Percentiles rank a stretch among this genome's conserved stretches.
phyloP scores from a whole-genome alignment of 2,329 filamentous ascomycete species.

The Rutstroemia sp. region DNA sequence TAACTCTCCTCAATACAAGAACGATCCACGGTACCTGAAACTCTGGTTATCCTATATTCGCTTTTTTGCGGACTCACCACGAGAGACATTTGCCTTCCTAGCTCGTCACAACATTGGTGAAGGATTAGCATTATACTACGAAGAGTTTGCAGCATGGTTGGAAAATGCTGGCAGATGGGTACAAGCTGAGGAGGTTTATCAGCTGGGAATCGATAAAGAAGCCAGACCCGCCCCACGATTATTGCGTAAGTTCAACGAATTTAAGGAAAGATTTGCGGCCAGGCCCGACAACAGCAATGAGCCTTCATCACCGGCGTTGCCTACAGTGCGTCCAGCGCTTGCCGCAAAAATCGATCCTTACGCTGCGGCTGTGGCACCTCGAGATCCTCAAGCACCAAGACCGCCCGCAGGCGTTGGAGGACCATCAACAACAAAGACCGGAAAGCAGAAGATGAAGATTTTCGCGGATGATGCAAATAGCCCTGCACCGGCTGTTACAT shows the following conservation, averaged over 20 bases:
- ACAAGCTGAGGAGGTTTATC: slow-evolving; percentile 92
- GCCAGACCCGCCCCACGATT: slow-evolving; percentile 76
- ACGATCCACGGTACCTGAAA: slow-evolving; percentile 88
- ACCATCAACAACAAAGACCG: slow-evolving; percentile 50
- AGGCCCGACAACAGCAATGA: slow-evolving; percentile 54
- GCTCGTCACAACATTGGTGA: slow-evolving; percentile 85
- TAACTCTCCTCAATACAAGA: slow-evolving; percentile 79
- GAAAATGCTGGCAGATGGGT: slow-evolving; percentile 76
- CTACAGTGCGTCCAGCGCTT: slow-evolving; percentile 72
- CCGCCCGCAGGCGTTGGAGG: slow-evolving; percentile 41
- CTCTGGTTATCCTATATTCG: slow-evolving; percentile 92
- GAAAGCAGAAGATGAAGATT: slow-evolving; percentile 77
- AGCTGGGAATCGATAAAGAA: slow-evolving; percentile 80
- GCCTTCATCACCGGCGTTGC: slow-evolving; percentile 81
- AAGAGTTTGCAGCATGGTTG: slow-evolving; percentile 92
- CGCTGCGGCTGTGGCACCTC: slow-evolving; percentile 38
- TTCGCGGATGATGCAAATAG: slow-evolving; percentile 69
- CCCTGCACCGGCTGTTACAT: slow-evolving; percentile 45
- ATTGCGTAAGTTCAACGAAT: slow-evolving; percentile 85
- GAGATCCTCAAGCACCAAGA: slow-evolving; percentile 60
- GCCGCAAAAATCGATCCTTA: slow-evolving; percentile 85
- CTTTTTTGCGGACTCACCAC: slow-evolving; percentile 85
- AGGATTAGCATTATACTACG: slow-evolving; percentile 83
- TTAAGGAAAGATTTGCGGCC: slow-evolving; percentile 70
- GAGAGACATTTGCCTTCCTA: slow-evolving; percentile 87